Percentiles rank a stretch among this genome's conserved stretches.
These are phyloP conservation scores for Aspergillus fijiensis DNA, from an alignment of 2,329 filamentous ascomycete species.

Conservation along the genomic window DNA sequence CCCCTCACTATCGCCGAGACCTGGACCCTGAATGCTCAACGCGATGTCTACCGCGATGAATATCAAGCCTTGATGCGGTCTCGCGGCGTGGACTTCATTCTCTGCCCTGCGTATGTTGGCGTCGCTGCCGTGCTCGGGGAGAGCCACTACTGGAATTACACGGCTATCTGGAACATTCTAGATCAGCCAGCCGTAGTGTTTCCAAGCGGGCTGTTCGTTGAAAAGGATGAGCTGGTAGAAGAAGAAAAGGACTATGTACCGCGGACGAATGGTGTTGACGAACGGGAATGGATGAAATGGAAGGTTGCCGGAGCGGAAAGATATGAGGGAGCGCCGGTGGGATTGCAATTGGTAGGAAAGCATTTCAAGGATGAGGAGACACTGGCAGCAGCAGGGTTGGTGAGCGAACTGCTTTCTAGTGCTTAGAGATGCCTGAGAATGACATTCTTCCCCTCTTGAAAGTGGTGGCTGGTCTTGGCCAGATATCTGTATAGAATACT, in stretches of 20 bases:
- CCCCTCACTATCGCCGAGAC: slow-evolving; percentile 29
- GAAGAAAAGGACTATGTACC: slow-evolving; percentile 23
- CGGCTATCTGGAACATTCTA: slow-evolving; percentile 35
- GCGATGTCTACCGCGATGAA: slow-evolving; percentile 31
- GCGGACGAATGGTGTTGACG: slow-evolving; percentile 26
- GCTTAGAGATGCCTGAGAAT: background rate
- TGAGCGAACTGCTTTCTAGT: slow-evolving; percentile 19
- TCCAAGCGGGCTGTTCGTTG: slow-evolving; percentile 30
- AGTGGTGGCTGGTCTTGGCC: too few relatives aligned
- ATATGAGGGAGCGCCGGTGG: slow-evolving; percentile 49
- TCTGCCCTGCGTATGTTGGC: slow-evolving; percentile 30
- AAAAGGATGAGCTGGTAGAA: slow-evolving; percentile 23
- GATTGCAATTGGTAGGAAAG: slow-evolving; percentile 52
- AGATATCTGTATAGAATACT: too few relatives aligned
- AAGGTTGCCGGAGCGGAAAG: slow-evolving; percentile 21
- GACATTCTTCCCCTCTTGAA: background rate
- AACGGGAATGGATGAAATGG: slow-evolving; percentile 36
- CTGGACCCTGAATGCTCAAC: slow-evolving; percentile 28
- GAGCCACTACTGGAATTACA: slow-evolving; percentile 39
- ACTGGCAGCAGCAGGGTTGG: slow-evolving; percentile 31
- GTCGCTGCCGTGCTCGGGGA: slow-evolving; percentile 33
- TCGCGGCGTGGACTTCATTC: slow-evolving; percentile 33
- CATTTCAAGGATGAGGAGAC: slow-evolving; percentile 56
- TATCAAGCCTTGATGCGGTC: slow-evolving; percentile 34
- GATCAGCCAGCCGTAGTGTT: slow-evolving; percentile 32